A percentile compares a stretch with the other conserved stretches of the same genome.
These are phyloP conservation scores for Fusarium clavum DNA, from an alignment of 2,329 filamentous ascomycete genomes.

Conservation along the genomic window DNA sequence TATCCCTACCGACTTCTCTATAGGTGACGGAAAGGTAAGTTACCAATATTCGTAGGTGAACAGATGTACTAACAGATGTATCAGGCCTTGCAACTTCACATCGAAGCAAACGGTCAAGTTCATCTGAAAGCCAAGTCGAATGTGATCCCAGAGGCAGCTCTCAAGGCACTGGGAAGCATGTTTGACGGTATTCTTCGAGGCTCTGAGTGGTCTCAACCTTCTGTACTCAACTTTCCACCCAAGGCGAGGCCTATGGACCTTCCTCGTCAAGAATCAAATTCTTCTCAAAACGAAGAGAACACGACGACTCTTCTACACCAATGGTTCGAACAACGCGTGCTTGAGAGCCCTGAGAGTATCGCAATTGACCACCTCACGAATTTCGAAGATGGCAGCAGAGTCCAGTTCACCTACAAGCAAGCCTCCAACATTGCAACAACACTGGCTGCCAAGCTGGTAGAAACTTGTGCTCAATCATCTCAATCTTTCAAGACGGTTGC, in stretches of 20 bases:
- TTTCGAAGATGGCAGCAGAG: background rate
- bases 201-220: constrained; percentile 3
- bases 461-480: background rate
- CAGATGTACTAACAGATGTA: background rate
- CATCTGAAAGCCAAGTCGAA: background rate
- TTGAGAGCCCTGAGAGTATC: background rate
- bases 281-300: background rate
- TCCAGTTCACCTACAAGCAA: constrained; percentile 11
- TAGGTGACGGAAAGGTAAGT: constrained; percentile 18
- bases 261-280: background rate
- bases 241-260: background rate
- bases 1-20: constrained; percentile 15
- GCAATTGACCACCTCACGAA: constrained; percentile 14
- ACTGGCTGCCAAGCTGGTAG: background rate
- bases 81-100: background rate
- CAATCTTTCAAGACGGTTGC: constrained; percentile 3
- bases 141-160: background rate
- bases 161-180: constrained; percentile 1
- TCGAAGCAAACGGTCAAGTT: background rate
- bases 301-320: background rate
- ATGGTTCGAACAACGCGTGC: constrained; percentile 2
- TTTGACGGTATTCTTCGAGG: constrained; percentile 2
- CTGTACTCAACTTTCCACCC: constrained; percentile 26
- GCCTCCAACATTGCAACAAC: background rate
- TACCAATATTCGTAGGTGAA: fast-evolving